Evolutionary conservation across 148 eudicot species (phyloP), one percentile per base, ranked within the genome.

Genomic region (Selenicereus undatus): DNA sequence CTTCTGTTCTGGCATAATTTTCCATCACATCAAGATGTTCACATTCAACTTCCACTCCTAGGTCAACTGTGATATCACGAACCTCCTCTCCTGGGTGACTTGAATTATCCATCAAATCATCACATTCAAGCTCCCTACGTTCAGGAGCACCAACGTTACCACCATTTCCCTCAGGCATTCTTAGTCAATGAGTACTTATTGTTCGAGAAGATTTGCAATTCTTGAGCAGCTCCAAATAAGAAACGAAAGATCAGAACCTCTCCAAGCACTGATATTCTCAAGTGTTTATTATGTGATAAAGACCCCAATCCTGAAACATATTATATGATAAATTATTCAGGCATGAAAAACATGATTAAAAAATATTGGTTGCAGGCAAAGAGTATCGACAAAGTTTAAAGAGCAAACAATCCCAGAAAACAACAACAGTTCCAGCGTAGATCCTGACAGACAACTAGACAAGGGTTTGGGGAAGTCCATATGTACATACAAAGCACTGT

Each of bases 151-250:
- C 13, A 18, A 62, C 21, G 50, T 78, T 78, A 77, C 75, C 80
- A 60, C 35, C 43, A 26, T 70, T 79, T 62, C 71, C 78, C 70
- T 75, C 82, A 2, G 80, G 74, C 87, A 85, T 85, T 58, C 66
- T 74, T 73, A 72, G 66, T 77, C 48, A 69, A 52, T 4, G 69
- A 81, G 77, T 39, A 68, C n/a, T 50, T 58, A 78, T 14, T 26
- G 26, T 24, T 66, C 24, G 71, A 50, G 58, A 76, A 65, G 52
- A 78, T 36, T 13, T 73, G 72, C 45, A 45, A 71, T n/a, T 56
- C 78, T 84, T 80, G 62, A 85, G 45, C 54, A 82, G 21, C 7
- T 36, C 10, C 20, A 43, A 75, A 20, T 18, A 35, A 74, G 16
- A 0, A 48, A 45, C 29, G 5, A 66, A 22, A 1, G 35, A 56